Base-by-base conservation (phyloP, 345 rosid species). In the Euphorbia pulcherrima region DNA sequence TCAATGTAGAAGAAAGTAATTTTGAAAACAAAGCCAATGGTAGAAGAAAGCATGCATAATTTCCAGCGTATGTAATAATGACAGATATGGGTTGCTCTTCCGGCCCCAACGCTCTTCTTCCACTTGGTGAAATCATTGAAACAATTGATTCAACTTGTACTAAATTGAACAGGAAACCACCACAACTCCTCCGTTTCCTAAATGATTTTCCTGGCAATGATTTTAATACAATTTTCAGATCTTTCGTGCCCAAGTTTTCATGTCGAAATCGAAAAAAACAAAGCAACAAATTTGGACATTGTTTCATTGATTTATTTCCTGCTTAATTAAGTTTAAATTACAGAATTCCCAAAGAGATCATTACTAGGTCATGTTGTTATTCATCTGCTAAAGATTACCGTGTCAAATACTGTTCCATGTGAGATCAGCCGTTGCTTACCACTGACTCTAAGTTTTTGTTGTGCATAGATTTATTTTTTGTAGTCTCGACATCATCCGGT, bases 151-250 rank as follows among this genome's bases (percentile, higher is more conserved):
- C 50, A 8, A 44, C 16, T 12, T 44, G 50, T 44, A 10, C 18
- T 44, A 44, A 44, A 44, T 44, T 44, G 50, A 44, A 44, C 18
- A 44, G 16, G 50, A 44, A 44, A 44, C 17, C 50, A 12, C 50
- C 50, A 6, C 1, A 1, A 2, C 27, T 53, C 9, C 57, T 21
- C 3, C 10, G 9, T 53, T 21, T 24, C 2, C 13, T 85, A 13
- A 81, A 79, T 29, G 87, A 85, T 77, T 85, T 86, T 29, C 79
- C 80, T 13, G 62, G 13, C 35, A 83, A 82, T 67, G 90, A 82
- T 29, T 82, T 86, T 44, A 41, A 41, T 16, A 41, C 47, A 1
- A 41, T 41, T 41, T 41, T 41, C 47, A 41, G 13, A 41, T 41
- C 47, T 1, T 7, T 41, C 2, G 1, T 41, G 13, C 47, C 47